A percentile compares a stretch with the other conserved stretches of the same genome.
Evolutionary conservation across 2,329 filamentous ascomycete species (phyloP).

Genomic region (Neurospora crassa): DNA sequence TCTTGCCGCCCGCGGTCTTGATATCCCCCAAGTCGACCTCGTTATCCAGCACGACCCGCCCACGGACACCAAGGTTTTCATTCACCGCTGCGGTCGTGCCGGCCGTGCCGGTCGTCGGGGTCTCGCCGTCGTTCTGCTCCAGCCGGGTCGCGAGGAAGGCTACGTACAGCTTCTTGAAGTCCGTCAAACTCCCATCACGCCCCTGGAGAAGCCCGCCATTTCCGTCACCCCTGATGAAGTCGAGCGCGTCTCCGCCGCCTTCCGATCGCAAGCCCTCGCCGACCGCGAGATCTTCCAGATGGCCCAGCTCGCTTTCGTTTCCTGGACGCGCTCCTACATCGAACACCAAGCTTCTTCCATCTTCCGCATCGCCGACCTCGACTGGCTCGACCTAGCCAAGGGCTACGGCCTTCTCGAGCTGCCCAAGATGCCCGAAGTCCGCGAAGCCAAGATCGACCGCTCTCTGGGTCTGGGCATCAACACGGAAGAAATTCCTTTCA

Average conservation of each 20-base stretch:
- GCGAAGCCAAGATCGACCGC: constrained; percentile 54
- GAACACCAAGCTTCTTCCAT: constrained; percentile 89
- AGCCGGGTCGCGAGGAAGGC: constrained; percentile 77
- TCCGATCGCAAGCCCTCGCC: constrained; percentile 30
- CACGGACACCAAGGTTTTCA: constrained; percentile 62
- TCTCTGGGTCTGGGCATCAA: constrained; percentile 54
- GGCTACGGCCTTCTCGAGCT: constrained; percentile 82
- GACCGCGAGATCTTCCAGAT: constrained; percentile 74
- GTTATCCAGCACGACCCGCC: constrained; percentile 79
- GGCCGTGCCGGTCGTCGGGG: constrained; percentile 83
- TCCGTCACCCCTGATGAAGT: constrained; percentile 53
- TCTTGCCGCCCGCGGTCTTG: constrained; percentile 79
- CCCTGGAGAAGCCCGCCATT: constrained; percentile 48
- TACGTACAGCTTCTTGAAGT: constrained; percentile 82
- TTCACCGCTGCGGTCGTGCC: constrained; percentile 84
- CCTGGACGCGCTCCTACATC: constrained; percentile 83
- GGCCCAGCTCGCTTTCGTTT: constrained; percentile 83
- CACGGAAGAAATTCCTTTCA: constrained; percentile 60
- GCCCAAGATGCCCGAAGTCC: constrained; percentile 89
- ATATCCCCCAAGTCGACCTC: constrained; percentile 85
- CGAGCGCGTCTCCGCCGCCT: constrained; percentile 21
- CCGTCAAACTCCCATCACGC: constrained; percentile 72
- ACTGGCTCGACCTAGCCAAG: constrained; percentile 73
- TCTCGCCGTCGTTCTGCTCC: constrained; percentile 75
- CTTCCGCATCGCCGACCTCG: constrained; percentile 70